Evolutionary conservation across 768 basidiomycete genomes (phyloP), one percentile per base, ranked within the genome.

Genomic region (Naematelia aurantialba): DNA sequence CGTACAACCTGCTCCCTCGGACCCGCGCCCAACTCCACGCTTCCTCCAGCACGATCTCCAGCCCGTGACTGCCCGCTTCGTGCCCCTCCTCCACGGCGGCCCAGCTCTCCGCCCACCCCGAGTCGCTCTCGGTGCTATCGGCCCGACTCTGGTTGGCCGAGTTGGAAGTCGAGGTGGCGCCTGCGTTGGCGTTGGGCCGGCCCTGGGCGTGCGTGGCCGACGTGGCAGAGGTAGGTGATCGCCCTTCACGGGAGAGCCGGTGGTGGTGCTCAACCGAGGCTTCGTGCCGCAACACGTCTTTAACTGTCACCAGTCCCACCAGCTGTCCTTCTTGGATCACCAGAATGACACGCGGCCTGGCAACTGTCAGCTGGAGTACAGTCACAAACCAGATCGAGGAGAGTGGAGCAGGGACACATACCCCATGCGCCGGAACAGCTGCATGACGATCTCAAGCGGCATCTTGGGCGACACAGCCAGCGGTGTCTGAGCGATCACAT

Each of bases 381-480:
- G 58, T 44, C n/a, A 31, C 52, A 27, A 25, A 47, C 46, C 63
- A 30, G 19, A 51, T 45, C 45, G 64, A 34, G 25, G 17, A 62
- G 45, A 24, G 45, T n/a, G n/a, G n/a, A n/a, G n/a, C n/a, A 29
- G 52, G 17, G 14, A 0, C 13, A 81, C 90, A 67, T 70, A 96
- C 96, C 96, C 96, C 88, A 99, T 89, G 47, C 91, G 84, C 74
- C 94, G 90, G 82, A 98, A 99, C 25, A 99, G 79, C 72, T 99
- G 91, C 88, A 96, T 91, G 5, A 93, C 91, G 55, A 97, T 91
- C 76, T 99, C 96, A 45, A 99, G 80, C 0, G 92, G 91, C 42
- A 96, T 82, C 63, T 89, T 89, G 1, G 91, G 87, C 4, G 91
- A 87, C 11, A 96, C 92, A 0, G 89, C 91, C 69, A 99, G 83